Evolutionary conservation across 345 rosid species (phyloP), one percentile per base, ranked within the genome.

Genomic region (Rhizophora apiculata): DNA sequence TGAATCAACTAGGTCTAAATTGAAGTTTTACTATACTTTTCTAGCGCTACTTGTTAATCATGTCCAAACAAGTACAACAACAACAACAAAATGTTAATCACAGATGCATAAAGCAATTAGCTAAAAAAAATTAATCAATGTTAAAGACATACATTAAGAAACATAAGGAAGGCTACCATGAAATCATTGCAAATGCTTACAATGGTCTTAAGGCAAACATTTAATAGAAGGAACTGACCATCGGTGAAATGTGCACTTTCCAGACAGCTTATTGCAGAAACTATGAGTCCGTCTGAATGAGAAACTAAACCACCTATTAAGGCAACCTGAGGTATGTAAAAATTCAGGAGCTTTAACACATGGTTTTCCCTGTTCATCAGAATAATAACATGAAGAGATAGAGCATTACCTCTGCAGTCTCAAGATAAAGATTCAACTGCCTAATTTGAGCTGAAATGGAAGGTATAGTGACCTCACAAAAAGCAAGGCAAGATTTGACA

Each of bases 401-500:
- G 67, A 71, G 64, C 63, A 31, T 60, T 71, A 93, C 98, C 97
- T 93, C 98, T 62, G 96, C 88, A 48, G 96, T 93, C 78, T 88
- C 96, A 8, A 91, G 74, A 80, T 93, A 93, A 32, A 93, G 91
- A 81, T 91, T 85, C 65, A 91, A 71, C 62, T 86, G 89, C 80
- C 78, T 83, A 10, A 82, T 70, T 30, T 74, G 81, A 64, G 80
- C 60, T 63, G 82, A 74, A 82, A 91, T 79, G 66, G 91, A 84
- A 71, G 96, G 97, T 80, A 91, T 82, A 49, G 98, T 93, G 36
- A 85, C 96, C 84, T 91, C 98, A 63, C 84, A 86, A 75, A 89
- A 93, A 22, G 98, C 90, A 63, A 93, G 68, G 78, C 98, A 93
- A 64, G 97, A 88, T 83, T 82, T 93, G 68, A 84, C 82, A 79